Percentiles rank a stretch among this genome's conserved stretches.
Conservation (phyloP, 768 basidiomycete species). For the Hygrocybe coccinea region DNA sequence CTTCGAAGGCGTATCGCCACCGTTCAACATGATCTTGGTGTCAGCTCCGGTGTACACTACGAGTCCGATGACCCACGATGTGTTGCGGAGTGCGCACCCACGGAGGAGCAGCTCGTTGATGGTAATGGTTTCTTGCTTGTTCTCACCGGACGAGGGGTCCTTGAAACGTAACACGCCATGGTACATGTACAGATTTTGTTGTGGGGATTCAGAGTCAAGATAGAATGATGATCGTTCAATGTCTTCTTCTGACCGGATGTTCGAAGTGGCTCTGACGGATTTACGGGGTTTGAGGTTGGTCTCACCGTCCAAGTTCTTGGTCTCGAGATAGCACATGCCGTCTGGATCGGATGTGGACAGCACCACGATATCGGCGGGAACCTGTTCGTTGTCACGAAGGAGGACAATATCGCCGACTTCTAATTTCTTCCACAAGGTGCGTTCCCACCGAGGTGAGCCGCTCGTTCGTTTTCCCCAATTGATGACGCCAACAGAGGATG, state of each 20-base stretch:
- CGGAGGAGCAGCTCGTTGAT: constrained; percentile 93
- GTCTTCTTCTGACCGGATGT: constrained; percentile 82
- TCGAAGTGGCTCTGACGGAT: constrained; percentile 68
- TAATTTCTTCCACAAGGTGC: constrained; percentile 97
- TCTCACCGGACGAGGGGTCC: constrained; percentile 46
- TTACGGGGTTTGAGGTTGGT: constrained; percentile 90
- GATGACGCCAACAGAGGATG: constrained; percentile 63
- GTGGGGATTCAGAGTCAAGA: constrained; percentile 89
- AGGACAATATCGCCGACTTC: constrained; percentile 96
- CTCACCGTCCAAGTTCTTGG: constrained; percentile 97
- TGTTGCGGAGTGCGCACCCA: constrained; percentile 86
- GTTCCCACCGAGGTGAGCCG: constrained; percentile 83
- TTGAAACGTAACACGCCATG: constrained; percentile 79
- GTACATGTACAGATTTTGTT: constrained; percentile 89
- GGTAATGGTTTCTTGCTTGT: constrained; percentile 64
- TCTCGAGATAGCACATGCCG: constrained; percentile 91
- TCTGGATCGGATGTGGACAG: constrained; percentile 89
- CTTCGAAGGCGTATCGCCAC: constrained; percentile 92
- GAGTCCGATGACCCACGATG: constrained; percentile 88
- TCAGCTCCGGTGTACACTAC: constrained; percentile 92
- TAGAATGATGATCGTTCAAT: constrained; percentile 81
- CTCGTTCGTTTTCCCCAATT: constrained; percentile 66
- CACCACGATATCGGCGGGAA: constrained; percentile 93
- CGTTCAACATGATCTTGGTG: constrained; percentile 89
- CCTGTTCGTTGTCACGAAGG: constrained; percentile 88